Percentiles rank a stretch among this genome's conserved stretches.
Evolutionary conservation across 169 alveolate genomes (phyloP).

Genomic region (Sarcocystis neurona): DNA sequence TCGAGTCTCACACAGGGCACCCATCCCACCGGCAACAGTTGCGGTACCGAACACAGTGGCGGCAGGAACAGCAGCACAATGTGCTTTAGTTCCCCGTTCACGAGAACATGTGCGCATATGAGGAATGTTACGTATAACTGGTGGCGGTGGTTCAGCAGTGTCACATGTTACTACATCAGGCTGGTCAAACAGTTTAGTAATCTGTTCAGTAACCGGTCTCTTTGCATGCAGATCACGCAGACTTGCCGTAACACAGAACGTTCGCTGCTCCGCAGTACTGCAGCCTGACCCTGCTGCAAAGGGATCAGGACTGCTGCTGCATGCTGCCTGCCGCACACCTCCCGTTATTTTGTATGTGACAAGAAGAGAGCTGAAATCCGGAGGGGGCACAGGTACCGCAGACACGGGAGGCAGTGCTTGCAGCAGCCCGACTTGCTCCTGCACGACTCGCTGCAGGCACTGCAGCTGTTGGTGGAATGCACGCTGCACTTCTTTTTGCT

Average conservation of each 20-base stretch:
- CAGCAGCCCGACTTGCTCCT: not conserved
- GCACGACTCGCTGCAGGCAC: too few species aligned
- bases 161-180: not conserved
- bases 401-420: not conserved
- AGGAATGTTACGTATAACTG: too few species aligned
- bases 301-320: conserved; percentile 6
- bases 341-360: not conserved
- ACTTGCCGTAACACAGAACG: not conserved
- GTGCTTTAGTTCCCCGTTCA: too few species aligned
- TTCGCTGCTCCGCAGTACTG: not conserved
- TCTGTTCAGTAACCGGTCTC: not conserved
- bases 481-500: too few species aligned
- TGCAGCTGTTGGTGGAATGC: too few species aligned
- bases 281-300: not conserved
- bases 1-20: too few species aligned
- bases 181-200: not conserved
- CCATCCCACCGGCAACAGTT: too few species aligned
- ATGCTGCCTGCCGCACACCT: not conserved
- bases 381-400: not conserved
- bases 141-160: not conserved
- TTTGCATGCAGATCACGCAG: not conserved
- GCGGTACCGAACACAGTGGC: too few species aligned
- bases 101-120: too few species aligned
- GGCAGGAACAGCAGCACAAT: too few species aligned
- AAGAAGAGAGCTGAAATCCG: not conserved